Percentiles rank a stretch among this genome's conserved stretches.
These are phyloP conservation scores for Sporothrix globosa DNA, from an alignment of 2,329 filamentous ascomycete genomes.

Conservation along the genomic window DNA sequence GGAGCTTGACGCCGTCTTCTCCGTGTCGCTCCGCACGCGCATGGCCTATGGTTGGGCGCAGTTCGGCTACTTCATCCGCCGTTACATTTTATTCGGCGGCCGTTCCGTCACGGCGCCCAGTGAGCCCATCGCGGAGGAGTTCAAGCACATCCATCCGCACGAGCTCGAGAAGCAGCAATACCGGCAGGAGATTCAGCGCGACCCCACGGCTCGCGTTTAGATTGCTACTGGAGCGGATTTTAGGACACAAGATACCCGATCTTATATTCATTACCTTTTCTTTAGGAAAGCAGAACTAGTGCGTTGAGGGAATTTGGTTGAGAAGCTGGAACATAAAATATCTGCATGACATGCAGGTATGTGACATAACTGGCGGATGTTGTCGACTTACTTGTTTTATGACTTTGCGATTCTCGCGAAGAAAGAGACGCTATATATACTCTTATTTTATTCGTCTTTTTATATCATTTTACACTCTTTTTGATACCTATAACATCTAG, in stretches of 20 bases:
- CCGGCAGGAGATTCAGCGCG: slow-evolving; percentile 24
- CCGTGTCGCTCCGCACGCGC: slow-evolving; percentile 39
- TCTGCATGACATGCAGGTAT: too few species aligned
- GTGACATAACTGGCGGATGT: not conserved
- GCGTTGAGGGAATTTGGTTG: too few species aligned
- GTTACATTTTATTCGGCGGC: slow-evolving; percentile 34
- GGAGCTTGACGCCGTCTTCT: slow-evolving; percentile 46
- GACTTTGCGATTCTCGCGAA: not conserved
- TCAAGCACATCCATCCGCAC: slow-evolving; percentile 3
- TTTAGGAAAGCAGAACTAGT: too few species aligned
- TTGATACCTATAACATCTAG: not conserved
- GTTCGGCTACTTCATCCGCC: slow-evolving; percentile 35
- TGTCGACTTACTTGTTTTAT: not conserved
- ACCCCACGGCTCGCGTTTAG: slow-evolving; percentile 31
- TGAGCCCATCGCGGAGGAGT: slow-evolving; percentile 32
- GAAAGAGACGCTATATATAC: not conserved
- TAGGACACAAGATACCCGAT: not conserved
- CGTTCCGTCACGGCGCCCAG: slow-evolving; percentile 5
- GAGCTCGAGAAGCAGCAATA: slow-evolving; percentile 14
- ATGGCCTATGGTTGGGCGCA: slow-evolving; percentile 37
- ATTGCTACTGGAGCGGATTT: not conserved
- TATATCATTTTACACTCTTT: not conserved
- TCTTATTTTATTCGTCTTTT: not conserved
- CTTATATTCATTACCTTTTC: not conserved
- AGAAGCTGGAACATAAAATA: too few species aligned